Base-by-base conservation (phyloP, 2,329 filamentous ascomycete genomes). In the Trichoderma guizhouense region DNA sequence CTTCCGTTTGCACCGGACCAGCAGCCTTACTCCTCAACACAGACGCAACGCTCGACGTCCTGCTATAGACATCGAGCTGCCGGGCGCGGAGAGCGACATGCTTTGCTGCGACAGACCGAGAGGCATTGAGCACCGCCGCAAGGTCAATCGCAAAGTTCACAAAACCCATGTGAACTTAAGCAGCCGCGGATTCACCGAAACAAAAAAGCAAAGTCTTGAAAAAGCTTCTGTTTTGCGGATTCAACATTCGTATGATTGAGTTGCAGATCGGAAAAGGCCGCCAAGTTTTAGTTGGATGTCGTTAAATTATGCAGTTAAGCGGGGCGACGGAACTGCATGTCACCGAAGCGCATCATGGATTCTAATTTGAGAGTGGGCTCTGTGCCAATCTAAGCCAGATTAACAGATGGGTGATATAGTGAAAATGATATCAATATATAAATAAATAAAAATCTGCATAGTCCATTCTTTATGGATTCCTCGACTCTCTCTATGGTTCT, bases 131-230 rank as follows among this genome's bases (percentile, higher is more conserved):
- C 74, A 95, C 85, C 73, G 90, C 88, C 75, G 90, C 89, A 76
- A 92, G 84, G 83, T 95, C 93, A 79, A 94, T 84, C 74, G 86
- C 83, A 78, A 86, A 89, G 83, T 88, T 91, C 83, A 87, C 88
- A 86, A 89, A 84, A 80, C 87, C 83, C 88, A 90, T 90, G 76
- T 72, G 76, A 74, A 76, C 74, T 77, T 77, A 72, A 62, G 58
- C 72, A 74, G 74, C 76, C 77, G 76, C 74, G 34, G 47, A 67
- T 71, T 71, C 72, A 71, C 74, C 74, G 73, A 67, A 75, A 28
- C 11, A 39, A 53, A 53, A 57, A 18, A 14, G n/a, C 15, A n/a
- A n/a, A 21, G 30, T 21, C 39, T 80, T 69, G 15, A 76, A 75
- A 11, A 26, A 18, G 43, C 36, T 34, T 12, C 28, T 53, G n/a